Base-by-base conservation (phyloP, 106 monocot genomes). In the Gastrodia elata region DNA sequence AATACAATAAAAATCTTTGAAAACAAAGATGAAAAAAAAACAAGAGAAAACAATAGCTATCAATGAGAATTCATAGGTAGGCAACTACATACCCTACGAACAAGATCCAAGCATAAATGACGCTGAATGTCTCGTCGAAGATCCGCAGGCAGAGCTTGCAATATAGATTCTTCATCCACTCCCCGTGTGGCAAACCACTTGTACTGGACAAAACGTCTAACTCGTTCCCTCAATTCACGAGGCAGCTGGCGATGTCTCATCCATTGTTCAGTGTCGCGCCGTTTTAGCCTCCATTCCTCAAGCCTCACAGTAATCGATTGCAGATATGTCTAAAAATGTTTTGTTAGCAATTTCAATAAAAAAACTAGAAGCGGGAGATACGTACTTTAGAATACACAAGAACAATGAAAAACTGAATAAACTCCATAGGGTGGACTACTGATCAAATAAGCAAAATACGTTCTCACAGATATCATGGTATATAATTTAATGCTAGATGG, bases 181-280 rank as follows among this genome's bases (percentile, higher is more conserved):
- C 94, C 94, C 68, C 91, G 73, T 9, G 91, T 94, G 24, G 89
- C 94, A 41, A 89, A 77, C 94, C 94, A 94, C 46, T 87, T 89
- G 70, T 85, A 91, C 52, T 94, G 94, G 30, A 91, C 88, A 74
- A 91, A 94, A 15, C 83, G 86, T 11, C 91, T 79, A 13, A 94
- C 94, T n/a, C 91, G 81, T 26, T 73, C 83, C 48, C 76, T 78
- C 67, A 89, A 68, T 39, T 86, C 73, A 73, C 73, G 73, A 74
- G 94, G 94, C 24, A 94, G 86, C 75, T 94, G 91, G 37, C 89
- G 84, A 83, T 94, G 94, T 38, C 55, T 83, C 94, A 94, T 94
- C 94, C 94, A 94, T 57, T 94, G 88, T 48, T 94, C 94, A 1
- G 91, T 94, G 70, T 94, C 91, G 41, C 87, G 86, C 74, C 84